Percentiles rank a stretch among this genome's conserved stretches.
Conservation (phyloP, 257 asterid species). For the Petrea volubilis region DNA sequence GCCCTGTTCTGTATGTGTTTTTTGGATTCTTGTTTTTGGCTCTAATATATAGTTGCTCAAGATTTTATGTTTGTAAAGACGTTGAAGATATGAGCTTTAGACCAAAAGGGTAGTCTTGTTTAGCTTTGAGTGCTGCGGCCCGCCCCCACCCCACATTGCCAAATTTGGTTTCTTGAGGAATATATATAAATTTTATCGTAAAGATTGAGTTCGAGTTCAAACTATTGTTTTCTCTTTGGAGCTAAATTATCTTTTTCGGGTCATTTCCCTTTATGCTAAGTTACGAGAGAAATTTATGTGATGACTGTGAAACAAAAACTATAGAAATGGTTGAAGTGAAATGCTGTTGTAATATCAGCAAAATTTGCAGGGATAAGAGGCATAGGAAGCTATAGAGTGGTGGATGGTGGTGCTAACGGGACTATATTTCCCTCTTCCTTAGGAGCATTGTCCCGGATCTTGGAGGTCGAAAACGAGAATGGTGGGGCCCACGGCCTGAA, state of each 20-base stretch:
- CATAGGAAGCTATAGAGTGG: slow-evolving; percentile 37
- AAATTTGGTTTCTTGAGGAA: background rate
- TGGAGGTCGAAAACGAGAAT: slow-evolving; percentile 52
- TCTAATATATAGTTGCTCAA: background rate
- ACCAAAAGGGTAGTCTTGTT: background rate
- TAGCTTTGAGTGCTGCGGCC: too few species aligned
- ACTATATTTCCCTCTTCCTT: slow-evolving; percentile 33
- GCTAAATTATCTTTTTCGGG: background rate
- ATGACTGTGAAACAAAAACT: background rate
- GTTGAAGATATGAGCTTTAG: too few species aligned
- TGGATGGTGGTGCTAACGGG: slow-evolving; percentile 28
- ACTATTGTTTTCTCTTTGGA: background rate
- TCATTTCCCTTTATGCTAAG: background rate
- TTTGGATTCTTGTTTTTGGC: background rate
- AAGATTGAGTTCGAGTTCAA: background rate
- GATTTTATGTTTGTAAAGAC: background rate
- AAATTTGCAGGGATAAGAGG: slow-evolving; percentile 51
- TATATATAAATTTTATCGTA: background rate
- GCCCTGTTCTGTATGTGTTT: background rate
- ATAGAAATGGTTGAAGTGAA: background rate
- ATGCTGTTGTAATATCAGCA: slow-evolving; percentile 18
- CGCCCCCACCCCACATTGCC: too few species aligned
- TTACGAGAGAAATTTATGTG: background rate
- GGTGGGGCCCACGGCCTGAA: slow-evolving; percentile 18
- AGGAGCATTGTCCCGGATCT: slow-evolving; percentile 55